Evolutionary conservation across 306 rosid species (phyloP).

Genomic region (Quercus mongolica): DNA sequence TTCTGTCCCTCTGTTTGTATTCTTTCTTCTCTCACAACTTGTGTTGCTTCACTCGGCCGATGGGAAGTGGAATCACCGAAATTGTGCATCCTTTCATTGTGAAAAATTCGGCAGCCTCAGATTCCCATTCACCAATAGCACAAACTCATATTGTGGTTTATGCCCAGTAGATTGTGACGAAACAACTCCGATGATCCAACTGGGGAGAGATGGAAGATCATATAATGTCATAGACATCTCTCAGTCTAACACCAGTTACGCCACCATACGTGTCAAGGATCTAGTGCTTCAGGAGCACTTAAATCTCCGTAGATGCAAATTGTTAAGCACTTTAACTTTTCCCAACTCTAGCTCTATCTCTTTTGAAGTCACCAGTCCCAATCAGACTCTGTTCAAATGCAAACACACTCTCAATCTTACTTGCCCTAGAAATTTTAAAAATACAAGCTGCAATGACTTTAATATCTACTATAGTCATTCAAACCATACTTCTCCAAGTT

Average conservation of each 20-base stretch:
- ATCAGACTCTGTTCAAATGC: slow-evolving; percentile 17
- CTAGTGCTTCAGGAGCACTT: not conserved
- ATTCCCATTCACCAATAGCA: slow-evolving; percentile 27
- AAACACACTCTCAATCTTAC: not conserved
- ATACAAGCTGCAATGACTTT: not conserved
- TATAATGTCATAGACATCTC: not conserved
- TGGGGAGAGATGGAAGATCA: slow-evolving; percentile 4
- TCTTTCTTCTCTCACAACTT: slow-evolving; percentile 13
- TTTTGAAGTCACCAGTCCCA: not conserved
- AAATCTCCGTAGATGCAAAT: not conserved
- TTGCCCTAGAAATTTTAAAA: not conserved
- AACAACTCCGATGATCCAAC: not conserved
- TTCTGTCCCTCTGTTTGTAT: not conserved
- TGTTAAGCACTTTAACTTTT: not conserved
- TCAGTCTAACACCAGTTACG: not conserved
- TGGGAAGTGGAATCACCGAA: not conserved
- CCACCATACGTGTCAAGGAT: not conserved
- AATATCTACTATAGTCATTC: not conserved
- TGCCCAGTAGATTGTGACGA: slow-evolving; percentile 23
- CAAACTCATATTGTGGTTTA: slow-evolving; percentile 28
- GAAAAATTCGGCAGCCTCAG: slow-evolving; percentile 24
- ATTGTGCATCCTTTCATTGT: slow-evolving; percentile 22
- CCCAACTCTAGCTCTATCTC: slow-evolving; percentile 11
- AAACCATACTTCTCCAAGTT: not conserved
- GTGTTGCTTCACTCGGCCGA: not conserved